Percentiles rank a stretch among this genome's conserved stretches.
Evolutionary conservation across 2,329 filamentous ascomycete species (phyloP).

Genomic region (Coniochaeta sp.): DNA sequence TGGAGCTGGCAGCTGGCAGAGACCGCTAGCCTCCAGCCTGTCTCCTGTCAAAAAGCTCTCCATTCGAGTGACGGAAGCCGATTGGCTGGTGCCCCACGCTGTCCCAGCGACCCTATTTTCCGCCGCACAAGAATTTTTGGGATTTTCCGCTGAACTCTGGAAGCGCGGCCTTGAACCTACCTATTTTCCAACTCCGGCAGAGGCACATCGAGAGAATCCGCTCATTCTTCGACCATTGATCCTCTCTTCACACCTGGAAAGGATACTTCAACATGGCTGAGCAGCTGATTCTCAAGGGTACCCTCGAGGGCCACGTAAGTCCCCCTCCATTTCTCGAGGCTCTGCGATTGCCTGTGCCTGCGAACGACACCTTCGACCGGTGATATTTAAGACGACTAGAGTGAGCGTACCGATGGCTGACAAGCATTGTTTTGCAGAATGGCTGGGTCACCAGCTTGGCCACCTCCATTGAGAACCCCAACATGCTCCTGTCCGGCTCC

Average conservation of each 20-base stretch:
- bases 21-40: background rate
- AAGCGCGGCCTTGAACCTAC: conserved; percentile 18
- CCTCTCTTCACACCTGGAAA: conserved; percentile 31
- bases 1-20: conserved; percentile 9
- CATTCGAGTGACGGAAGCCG: background rate
- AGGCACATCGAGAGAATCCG: conserved; percentile 13
- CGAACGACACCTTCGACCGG: conserved; percentile 6
- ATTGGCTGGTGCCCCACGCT: conserved; percentile 23
- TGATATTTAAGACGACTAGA: no score
- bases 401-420: conserved; percentile 15
- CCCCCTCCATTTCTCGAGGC: conserved; percentile 12
- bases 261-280: conserved; percentile 63
- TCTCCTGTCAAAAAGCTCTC: background rate
- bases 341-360: conserved; percentile 4
- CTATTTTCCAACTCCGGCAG: conserved; percentile 17
- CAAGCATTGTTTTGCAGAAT: conserved; percentile 43
- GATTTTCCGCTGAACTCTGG: conserved; percentile 20
- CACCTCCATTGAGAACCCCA: conserved; percentile 99
- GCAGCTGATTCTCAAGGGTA: conserved; percentile 93
- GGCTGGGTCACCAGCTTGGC: conserved; percentile 99
- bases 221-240: conserved; percentile 29
- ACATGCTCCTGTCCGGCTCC: conserved; percentile 97
- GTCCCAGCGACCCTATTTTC: conserved; percentile 37
- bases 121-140: conserved; percentile 45
- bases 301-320: conserved; percentile 91